Evolutionary conservation across 2,329 filamentous ascomycete genomes (phyloP).

Genomic region (Neofusicoccum umdonicola): DNA sequence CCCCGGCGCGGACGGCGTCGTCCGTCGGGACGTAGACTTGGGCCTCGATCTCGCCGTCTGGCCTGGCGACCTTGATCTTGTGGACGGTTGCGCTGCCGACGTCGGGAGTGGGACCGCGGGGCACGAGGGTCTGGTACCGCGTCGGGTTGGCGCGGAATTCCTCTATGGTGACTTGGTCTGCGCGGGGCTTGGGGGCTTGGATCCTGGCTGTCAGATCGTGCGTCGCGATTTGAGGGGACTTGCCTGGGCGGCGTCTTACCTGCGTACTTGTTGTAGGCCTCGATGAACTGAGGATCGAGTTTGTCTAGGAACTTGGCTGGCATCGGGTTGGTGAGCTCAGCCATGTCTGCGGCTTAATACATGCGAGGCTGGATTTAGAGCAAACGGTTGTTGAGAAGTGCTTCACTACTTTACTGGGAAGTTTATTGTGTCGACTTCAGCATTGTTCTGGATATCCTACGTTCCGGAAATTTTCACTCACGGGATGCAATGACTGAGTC

Average conservation of each 20-base stretch:
- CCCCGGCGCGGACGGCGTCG: conserved; percentile 29
- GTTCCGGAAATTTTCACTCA: too few species aligned
- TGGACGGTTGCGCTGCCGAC: conserved; percentile 28
- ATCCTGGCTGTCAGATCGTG: conserved; percentile 19
- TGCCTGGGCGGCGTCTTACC: conserved; percentile 24
- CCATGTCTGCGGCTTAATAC: background rate
- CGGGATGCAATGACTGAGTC: too few species aligned
- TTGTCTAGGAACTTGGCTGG: conserved; percentile 23
- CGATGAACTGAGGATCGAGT: conserved; percentile 41
- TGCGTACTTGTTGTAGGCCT: conserved; percentile 37
- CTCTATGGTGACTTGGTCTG: background rate
- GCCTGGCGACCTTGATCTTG: background rate
- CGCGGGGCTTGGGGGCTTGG: conserved; percentile 23
- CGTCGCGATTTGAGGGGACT: too few species aligned
- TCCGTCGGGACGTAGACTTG: conserved; percentile 36
- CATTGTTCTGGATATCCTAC: too few species aligned
- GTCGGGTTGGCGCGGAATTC: conserved; percentile 15
- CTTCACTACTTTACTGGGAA: too few species aligned
- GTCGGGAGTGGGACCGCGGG: conserved; percentile 31
- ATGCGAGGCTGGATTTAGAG: background rate
- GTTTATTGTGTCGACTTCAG: too few species aligned
- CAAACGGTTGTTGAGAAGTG: too few species aligned
- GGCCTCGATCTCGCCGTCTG: conserved; percentile 14
- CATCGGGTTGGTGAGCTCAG: background rate
- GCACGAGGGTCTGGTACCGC: conserved; percentile 24